Percentiles rank a stretch among this genome's conserved stretches.
These are phyloP conservation scores for Cutaneotrichosporon dermatis DNA, from an alignment of 1,284 basidiomycete species.

Conservation along the genomic window DNA sequence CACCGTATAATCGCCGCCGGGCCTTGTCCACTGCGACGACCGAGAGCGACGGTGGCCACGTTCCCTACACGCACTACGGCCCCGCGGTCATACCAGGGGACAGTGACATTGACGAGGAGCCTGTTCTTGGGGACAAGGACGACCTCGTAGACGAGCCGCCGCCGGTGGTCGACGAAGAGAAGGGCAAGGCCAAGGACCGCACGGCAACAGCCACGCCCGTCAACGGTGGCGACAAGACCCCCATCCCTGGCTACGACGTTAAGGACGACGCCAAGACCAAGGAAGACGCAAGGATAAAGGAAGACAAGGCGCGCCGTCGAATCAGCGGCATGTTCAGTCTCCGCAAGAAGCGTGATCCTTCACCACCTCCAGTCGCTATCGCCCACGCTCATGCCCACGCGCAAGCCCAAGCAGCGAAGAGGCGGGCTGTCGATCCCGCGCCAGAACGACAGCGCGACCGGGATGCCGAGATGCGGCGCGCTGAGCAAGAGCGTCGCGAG, in stretches of 20 bases:
- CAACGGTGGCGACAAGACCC: not conserved
- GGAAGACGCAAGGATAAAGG: not conserved
- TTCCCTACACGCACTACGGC: slow-evolving; percentile 40
- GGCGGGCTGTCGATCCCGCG: not conserved
- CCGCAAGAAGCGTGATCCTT: slow-evolving; percentile 11
- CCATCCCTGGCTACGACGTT: not conserved
- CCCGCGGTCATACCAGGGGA: not conserved
- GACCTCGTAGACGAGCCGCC: slow-evolving; percentile 2
- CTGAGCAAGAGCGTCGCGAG: slow-evolving; percentile 37
- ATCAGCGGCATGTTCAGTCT: slow-evolving; percentile 16
- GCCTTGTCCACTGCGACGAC: slow-evolving; percentile 3
- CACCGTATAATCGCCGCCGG: slow-evolving; percentile 5
- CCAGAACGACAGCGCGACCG: slow-evolving; percentile 9
- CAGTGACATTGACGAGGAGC: slow-evolving; percentile 19
- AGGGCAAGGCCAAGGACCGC: not conserved
- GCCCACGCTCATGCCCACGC: not conserved
- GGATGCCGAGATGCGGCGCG: slow-evolving; percentile 25
- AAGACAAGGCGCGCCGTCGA: slow-evolving; percentile 4
- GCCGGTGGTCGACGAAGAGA: not conserved
- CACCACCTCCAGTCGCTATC: not conserved
- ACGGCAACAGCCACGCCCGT: not conserved
- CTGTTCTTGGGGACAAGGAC: not conserved
- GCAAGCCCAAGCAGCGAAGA: slow-evolving; percentile 6
- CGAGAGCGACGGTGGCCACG: slow-evolving; percentile 27
- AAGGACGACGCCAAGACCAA: not conserved